Conservation (phyloP, 345 rosid genomes). For the Brassica juncea region DNA sequence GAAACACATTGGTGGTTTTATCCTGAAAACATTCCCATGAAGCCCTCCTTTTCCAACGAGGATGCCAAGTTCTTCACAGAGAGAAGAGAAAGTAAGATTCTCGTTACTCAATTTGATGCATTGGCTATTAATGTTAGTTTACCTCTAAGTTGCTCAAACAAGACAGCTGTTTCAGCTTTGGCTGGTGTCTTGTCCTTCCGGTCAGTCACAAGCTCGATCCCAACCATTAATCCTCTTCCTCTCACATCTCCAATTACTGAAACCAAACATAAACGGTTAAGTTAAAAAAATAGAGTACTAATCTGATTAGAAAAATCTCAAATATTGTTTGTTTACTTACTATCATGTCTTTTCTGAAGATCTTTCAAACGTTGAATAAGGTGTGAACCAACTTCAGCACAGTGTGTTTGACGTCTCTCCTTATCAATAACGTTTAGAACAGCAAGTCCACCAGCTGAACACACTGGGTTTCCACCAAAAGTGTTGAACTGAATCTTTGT, state of each 20-base stretch:
- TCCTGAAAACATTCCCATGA: slow-evolving; percentile 84
- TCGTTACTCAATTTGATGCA: background rate
- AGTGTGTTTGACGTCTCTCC: slow-evolving; percentile 86
- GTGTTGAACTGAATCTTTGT: slow-evolving; percentile 87
- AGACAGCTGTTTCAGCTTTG: slow-evolving; percentile 70
- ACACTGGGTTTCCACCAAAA: slow-evolving; percentile 96
- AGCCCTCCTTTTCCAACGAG: slow-evolving; percentile 92
- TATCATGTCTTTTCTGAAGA: slow-evolving; percentile 69
- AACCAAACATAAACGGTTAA: slow-evolving; percentile 4
- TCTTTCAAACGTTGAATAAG: slow-evolving; percentile 66
- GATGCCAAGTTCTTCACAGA: slow-evolving; percentile 65
- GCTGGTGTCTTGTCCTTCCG: slow-evolving; percentile 83
- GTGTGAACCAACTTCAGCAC: slow-evolving; percentile 78
- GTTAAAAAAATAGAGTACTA: background rate
- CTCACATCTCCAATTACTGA: slow-evolving; percentile 90
- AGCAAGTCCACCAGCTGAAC: slow-evolving; percentile 95
- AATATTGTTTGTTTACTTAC: slow-evolving; percentile 44
- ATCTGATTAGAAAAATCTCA: slow-evolving; percentile 12
- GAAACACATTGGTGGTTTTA: slow-evolving; percentile 96
- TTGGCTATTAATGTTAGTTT: slow-evolving; percentile 7
- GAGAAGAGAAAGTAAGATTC: background rate
- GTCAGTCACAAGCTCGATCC: slow-evolving; percentile 80
- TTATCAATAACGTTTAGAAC: slow-evolving; percentile 86
- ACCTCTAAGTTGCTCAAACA: slow-evolving; percentile 90
- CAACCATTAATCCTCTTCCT: slow-evolving; percentile 91